Evolutionary conservation across 2,329 filamentous ascomycete species (phyloP).

Genomic region (Akanthomyces muscarius): DNA sequence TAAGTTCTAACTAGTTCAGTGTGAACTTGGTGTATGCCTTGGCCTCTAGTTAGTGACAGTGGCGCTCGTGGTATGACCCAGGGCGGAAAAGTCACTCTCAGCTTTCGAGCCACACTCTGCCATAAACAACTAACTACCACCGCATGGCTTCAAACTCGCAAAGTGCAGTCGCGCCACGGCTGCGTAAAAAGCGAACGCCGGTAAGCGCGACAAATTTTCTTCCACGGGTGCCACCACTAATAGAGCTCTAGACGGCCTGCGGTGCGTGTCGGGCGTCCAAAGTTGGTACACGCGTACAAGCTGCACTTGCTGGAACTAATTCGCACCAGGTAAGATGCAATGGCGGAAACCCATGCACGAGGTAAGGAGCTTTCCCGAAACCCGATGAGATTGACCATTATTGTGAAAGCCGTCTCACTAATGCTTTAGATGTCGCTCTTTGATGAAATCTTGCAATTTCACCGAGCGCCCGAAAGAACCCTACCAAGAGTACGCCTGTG

Average conservation of each 20-base stretch:
- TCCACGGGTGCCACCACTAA: background rate
- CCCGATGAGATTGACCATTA: too few species aligned
- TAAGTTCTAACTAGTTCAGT: too few species aligned
- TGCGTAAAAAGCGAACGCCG: conserved; percentile 11
- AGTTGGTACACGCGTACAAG: conserved; percentile 15
- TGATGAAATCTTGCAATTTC: conserved; percentile 25
- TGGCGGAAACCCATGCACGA: conserved; percentile 25
- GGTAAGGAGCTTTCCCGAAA: conserved; percentile 17
- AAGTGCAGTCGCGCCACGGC: background rate
- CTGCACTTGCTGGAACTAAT: background rate
- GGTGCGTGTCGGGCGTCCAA: conserved; percentile 27
- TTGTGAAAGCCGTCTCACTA: background rate
- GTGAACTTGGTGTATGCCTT: too few species aligned
- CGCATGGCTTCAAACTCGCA: background rate
- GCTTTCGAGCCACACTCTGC: background rate
- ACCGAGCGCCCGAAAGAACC: conserved; percentile 24
- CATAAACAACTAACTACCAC: background rate
- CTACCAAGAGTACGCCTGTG: conserved; percentile 20
- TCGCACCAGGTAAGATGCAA: conserved; percentile 24
- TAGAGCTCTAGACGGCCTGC: conserved; percentile 24
- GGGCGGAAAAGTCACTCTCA: too few species aligned
- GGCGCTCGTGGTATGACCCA: too few species aligned
- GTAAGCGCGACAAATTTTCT: background rate
- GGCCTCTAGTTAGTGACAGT: too few species aligned
- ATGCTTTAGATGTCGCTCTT: conserved; percentile 21